phyloP scores from a whole-genome alignment of 164 flowering plant genomes.

The Paratinospora sagittata region DNA sequence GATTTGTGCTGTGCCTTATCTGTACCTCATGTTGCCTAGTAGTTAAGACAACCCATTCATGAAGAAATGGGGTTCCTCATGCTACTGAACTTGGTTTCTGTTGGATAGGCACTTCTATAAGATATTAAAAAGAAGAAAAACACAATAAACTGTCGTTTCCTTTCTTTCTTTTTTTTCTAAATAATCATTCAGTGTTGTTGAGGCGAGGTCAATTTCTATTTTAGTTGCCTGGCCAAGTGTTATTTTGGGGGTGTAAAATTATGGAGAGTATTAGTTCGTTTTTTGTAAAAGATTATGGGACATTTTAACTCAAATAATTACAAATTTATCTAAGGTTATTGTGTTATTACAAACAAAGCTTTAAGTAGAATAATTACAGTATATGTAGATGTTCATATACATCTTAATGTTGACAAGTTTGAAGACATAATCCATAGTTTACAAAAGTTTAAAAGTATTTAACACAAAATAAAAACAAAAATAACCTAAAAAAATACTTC shows the following conservation, averaged over 20 bases:
- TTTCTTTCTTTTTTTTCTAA: no score
- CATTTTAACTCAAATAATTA: neutral
- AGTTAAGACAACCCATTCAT: neutral
- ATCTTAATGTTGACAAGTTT: no score
- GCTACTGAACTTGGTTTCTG: neutral
- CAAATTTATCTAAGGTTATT: neutral
- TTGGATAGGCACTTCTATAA: neutral
- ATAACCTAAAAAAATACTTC: no score
- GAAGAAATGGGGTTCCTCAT: neutral
- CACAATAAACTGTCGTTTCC: no score
- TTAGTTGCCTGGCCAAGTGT: slow-evolving; percentile 10
- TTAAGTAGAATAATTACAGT: no score
- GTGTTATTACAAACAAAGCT: no score
- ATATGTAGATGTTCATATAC: no score
- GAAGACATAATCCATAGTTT: no score
- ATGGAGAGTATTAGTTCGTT: no score
- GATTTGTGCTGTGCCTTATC: slow-evolving; percentile 1
- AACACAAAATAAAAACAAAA: no score
- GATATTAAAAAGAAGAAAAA: neutral
- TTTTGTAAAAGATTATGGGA: neutral
- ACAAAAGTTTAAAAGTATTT: no score
- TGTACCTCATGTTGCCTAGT: neutral
- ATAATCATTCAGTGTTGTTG: neutral
- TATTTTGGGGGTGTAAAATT: no score
- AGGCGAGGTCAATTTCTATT: slow-evolving; percentile 5